Percentiles rank a stretch among this genome's conserved stretches.
Conservation (phyloP, 192 early-diverging fungal genomes). For the Phycomyces blakesleeanus region DNA sequence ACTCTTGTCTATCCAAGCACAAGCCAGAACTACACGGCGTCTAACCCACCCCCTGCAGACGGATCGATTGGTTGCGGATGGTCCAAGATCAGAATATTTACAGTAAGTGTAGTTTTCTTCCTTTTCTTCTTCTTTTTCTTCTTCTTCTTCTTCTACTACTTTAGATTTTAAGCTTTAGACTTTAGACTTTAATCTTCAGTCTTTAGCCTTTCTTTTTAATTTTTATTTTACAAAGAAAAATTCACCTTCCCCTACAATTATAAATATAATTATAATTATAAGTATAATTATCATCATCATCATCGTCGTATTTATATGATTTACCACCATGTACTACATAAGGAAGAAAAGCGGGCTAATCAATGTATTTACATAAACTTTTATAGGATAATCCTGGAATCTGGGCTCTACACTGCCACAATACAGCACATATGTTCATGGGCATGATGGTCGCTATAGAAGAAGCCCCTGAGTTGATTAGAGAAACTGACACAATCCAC, state of each 20-base stretch:
- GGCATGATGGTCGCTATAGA: constrained; percentile 15
- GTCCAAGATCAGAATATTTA: constrained; percentile 15
- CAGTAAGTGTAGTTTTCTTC: not conserved
- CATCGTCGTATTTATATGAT: no score
- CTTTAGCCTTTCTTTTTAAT: no score
- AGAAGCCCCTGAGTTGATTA: constrained; percentile 10
- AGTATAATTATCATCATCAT: no score
- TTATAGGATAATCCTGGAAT: constrained; percentile 18
- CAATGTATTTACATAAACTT: not conserved
- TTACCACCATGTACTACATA: not conserved
- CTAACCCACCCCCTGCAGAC: not conserved
- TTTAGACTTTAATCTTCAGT: no score
- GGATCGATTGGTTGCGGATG: constrained; percentile 2
- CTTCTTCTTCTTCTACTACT: no score
- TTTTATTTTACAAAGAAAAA: no score
- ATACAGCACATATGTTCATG: not conserved
- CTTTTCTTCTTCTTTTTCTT: not conserved
- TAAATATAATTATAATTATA: no score
- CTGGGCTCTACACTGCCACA: constrained; percentile 16
- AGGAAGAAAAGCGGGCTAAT: not conserved
- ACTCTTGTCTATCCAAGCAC: constrained; percentile 17
- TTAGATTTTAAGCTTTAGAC: no score
- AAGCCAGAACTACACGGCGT: not conserved
- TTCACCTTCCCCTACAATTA: no score
- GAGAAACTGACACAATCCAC: not conserved